Evolutionary conservation across 805 yeast genomes (phyloP).

Genomic region (Wickerhamomyces alni): DNA sequence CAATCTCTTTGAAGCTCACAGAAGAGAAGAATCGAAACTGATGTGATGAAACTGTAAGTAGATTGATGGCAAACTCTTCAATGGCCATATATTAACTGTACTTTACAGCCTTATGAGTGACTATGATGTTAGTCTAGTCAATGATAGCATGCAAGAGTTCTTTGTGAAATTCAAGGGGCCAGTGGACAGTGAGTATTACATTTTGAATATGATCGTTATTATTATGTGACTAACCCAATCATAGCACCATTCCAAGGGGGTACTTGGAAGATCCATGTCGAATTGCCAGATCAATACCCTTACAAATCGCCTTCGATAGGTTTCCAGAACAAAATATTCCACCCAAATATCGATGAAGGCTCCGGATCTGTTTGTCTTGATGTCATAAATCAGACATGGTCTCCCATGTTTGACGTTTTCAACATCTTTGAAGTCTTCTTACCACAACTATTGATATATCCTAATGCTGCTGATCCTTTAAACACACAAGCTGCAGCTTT

Average conservation of each 20-base stretch:
- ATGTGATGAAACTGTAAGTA: conserved; percentile 85
- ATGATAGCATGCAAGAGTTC: conserved; percentile 84
- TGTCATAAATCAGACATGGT: conserved; percentile 97
- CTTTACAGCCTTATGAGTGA: conserved; percentile 72
- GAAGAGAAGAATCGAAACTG: conserved; percentile 70
- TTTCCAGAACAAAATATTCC: conserved; percentile 83
- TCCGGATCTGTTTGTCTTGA: conserved; percentile 92
- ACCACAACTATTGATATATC: conserved; percentile 87
- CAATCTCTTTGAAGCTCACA: conserved; percentile 17
- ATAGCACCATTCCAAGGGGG: conserved; percentile 84
- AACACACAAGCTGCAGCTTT: conserved; percentile 85
- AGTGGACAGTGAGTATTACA: conserved; percentile 38
- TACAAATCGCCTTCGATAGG: conserved; percentile 95
- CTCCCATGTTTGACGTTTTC: conserved; percentile 90
- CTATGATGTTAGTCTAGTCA: conserved; percentile 76
- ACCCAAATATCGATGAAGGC: conserved; percentile 90
- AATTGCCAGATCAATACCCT: conserved; percentile 92
- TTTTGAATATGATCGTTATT: no score
- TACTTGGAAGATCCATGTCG: conserved; percentile 85
- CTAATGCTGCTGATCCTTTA: conserved; percentile 91
- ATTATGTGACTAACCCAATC: no score
- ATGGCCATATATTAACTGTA: background rate
- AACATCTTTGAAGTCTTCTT: conserved; percentile 90
- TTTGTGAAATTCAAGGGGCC: conserved; percentile 86
- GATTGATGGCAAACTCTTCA: background rate